Evolutionary conservation across 2,329 filamentous ascomycete genomes (phyloP).

Genomic region (Drechmeria coniospora): DNA sequence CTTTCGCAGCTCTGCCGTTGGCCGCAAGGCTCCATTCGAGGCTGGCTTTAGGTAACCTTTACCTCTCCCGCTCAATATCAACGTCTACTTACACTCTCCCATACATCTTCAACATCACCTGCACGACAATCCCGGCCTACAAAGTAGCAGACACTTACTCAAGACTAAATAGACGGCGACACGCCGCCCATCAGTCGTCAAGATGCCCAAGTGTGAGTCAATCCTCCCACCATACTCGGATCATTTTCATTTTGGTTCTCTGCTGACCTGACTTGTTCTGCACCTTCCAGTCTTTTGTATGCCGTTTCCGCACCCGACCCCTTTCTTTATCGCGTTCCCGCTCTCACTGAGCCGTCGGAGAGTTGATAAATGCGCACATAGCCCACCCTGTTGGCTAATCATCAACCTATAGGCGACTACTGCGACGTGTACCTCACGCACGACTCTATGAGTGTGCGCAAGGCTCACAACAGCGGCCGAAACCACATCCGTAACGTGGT

Average conservation of each 20-base stretch:
- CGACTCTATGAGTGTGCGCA: slow-evolving; percentile 98
- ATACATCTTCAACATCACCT: not conserved
- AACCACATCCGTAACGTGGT: slow-evolving; percentile 97
- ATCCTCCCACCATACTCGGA: slow-evolving; percentile 9
- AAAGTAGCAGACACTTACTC: no score
- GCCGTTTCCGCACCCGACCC: slow-evolving; percentile 4
- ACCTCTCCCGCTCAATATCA: no score
- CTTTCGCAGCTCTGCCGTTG: no score
- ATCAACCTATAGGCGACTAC: slow-evolving; percentile 55
- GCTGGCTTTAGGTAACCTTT: no score
- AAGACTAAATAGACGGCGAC: not conserved
- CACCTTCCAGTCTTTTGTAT: slow-evolving; percentile 8
- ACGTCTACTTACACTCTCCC: not conserved
- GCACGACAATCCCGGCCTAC: not conserved
- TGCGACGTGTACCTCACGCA: slow-evolving; percentile 99
- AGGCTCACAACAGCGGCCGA: slow-evolving; percentile 90
- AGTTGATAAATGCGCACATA: no score
- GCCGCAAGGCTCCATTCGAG: no score
- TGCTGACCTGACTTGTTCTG: not conserved
- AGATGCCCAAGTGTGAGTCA: slow-evolving; percentile 77
- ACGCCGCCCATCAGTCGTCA: slow-evolving; percentile 16
- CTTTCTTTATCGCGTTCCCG: not conserved
- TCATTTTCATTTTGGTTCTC: slow-evolving; percentile 18
- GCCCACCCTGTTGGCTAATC: slow-evolving; percentile 5
- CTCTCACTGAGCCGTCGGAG: no score